Conservation (phyloP, 257 asterid species). For the Nicotiana paniculata region DNA sequence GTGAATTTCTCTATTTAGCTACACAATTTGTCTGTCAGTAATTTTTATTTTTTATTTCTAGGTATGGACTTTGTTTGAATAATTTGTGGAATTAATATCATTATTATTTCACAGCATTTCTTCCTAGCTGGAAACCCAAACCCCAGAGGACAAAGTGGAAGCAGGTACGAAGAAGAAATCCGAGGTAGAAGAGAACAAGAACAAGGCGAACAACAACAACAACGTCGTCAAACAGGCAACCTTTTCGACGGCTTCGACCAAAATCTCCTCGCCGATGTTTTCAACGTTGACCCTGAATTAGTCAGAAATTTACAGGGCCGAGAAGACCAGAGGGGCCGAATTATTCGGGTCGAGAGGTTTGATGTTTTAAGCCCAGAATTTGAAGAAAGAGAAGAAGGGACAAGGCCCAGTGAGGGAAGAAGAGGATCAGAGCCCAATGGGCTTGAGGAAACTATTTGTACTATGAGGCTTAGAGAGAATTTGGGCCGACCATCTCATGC, state of each 20-base stretch:
- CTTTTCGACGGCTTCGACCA: conserved; percentile 35
- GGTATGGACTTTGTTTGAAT: no score
- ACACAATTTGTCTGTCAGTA: no score
- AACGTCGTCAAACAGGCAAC: conserved; percentile 7
- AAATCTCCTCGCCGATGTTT: conserved; percentile 30
- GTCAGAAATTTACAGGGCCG: conserved; percentile 22
- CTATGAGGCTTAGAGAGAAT: conserved; percentile 32
- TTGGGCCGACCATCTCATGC: conserved; percentile 33
- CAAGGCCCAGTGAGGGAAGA: not conserved
- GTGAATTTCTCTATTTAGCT: no score
- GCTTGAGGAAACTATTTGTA: conserved; percentile 48
- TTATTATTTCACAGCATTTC: conserved; percentile 27
- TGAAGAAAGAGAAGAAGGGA: conserved; percentile 15
- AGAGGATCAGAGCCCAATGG: conserved; percentile 27
- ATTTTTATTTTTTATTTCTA: no score
- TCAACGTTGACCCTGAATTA: conserved; percentile 18
- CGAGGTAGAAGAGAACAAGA: not conserved
- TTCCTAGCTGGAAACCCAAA: conserved; percentile 56
- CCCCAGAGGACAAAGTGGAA: conserved; percentile 4
- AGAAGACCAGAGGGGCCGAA: conserved; percentile 44
- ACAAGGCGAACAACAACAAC: conserved; percentile 7
- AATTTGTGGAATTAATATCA: not conserved
- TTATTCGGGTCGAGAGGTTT: conserved; percentile 35
- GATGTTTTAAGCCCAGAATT: conserved; percentile 26
- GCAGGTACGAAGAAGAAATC: conserved; percentile 5